Base-by-base conservation (phyloP, 169 alveolate species). In the Plasmodium fragile region DNA sequence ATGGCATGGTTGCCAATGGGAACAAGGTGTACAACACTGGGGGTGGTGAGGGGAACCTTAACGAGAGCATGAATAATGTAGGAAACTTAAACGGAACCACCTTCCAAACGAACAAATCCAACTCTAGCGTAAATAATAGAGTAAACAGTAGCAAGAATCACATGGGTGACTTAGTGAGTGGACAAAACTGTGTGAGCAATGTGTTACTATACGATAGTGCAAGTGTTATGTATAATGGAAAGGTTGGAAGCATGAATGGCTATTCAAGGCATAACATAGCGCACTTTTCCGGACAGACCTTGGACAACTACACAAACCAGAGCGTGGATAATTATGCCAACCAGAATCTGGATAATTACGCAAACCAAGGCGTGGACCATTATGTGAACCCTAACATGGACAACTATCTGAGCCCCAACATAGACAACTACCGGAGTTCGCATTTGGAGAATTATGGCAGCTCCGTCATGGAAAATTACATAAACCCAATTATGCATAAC, bases 131-230 rank as follows among this genome's bases (percentile, higher is more conserved):
- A 11, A 70, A 25, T 30, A 53, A 41, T 22, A 30, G 71, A 36
- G n/a, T 70, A 13, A 41, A 83, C 52, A 69, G 18, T 70, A 43
- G 25, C 49, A 82, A 32, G 13, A 78, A 65, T 70, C 45, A 18
- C 0, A 41, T 39, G 69, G 7, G 16, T 43, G 55, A 83, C 75
- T 4, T 43, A 2, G 4, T 43, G 41, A 25, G 22, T 83, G 77
- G n/a, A 7, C 69, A 22, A 2, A 70, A 43, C 13, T 83, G 70
- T 52, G 52, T 83, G 75, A 83, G 45, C 52, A 83, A 83, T 83
- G 52, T 41, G n/a, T 39, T 83, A 43, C 43, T 83, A 36, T 83
- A 83, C 32, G 82, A 83, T 2, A 18, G 52, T 22, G 77, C 73
- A 18, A 34, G 75, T 7, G 45, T 8, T 8, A 41, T 83, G 28